Conservation (phyloP, 2,329 filamentous ascomycete species). For the Botrytis byssoidea region DNA sequence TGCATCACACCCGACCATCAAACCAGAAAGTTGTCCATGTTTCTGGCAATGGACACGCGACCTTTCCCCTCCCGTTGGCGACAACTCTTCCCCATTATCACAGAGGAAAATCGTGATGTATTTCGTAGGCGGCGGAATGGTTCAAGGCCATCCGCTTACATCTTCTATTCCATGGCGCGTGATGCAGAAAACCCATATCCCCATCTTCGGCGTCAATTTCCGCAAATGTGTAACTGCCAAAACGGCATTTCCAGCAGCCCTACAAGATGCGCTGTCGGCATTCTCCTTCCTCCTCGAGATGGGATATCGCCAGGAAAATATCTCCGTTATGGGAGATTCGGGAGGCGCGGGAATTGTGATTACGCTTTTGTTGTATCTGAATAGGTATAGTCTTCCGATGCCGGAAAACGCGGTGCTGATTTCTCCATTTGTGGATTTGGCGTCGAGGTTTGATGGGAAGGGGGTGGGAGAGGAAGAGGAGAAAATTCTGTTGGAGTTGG, state of each 20-base stretch:
- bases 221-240: not conserved
- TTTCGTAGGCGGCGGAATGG: not conserved
- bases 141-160: not conserved
- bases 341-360: not conserved
- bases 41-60: not conserved
- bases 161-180: not conserved
- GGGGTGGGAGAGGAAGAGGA: not conserved
- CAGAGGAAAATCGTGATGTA: not conserved
- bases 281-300: not conserved
- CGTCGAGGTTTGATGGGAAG: not conserved
- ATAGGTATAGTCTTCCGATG: not conserved
- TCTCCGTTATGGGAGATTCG: not conserved
- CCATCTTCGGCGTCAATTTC: not conserved
- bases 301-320: not conserved
- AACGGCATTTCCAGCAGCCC: not conserved
- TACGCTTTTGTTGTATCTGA: not conserved
- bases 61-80: not conserved
- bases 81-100: not conserved
- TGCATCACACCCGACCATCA: not conserved
- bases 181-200: not conserved
- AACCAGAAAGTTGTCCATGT: not conserved
- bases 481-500: not conserved
- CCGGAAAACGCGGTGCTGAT: not conserved
- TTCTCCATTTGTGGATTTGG: slow-evolving; percentile 2
- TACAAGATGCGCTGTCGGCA: not conserved